Percentiles rank a stretch among this genome's conserved stretches.
Evolutionary conservation across 495 filamentous ascomycete genomes (phyloP).

Genomic region (Neurospora pannonica): DNA sequence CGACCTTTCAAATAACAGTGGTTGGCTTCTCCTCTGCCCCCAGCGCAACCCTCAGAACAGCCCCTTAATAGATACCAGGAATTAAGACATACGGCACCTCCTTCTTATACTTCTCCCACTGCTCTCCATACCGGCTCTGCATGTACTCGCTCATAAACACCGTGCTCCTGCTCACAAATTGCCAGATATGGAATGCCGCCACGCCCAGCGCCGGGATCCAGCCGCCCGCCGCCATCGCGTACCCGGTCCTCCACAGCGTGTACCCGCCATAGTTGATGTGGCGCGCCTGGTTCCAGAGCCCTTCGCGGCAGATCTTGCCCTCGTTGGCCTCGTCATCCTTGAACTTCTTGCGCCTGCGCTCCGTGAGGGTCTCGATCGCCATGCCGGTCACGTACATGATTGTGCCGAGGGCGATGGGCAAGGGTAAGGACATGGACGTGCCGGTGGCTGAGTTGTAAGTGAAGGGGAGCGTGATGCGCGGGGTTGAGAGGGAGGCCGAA

Average conservation of each 20-base stretch:
- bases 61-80: slow-evolving; percentile 30
- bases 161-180: slow-evolving; percentile 37
- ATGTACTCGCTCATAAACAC: slow-evolving; percentile 45
- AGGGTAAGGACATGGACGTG: slow-evolving; percentile 1
- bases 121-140: slow-evolving; percentile 30
- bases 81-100: slow-evolving; percentile 36
- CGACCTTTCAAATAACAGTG: not conserved
- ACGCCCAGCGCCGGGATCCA: slow-evolving; percentile 31
- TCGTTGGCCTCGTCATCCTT: slow-evolving; percentile 43
- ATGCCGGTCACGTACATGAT: slow-evolving; percentile 39
- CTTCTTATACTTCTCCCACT: slow-evolving; percentile 35
- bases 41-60: not conserved
- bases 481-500: slow-evolving; percentile 22
- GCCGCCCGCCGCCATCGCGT: slow-evolving; percentile 39
- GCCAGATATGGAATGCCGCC: slow-evolving; percentile 30
- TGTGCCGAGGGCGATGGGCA: slow-evolving; percentile 32
- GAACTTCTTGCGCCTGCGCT: slow-evolving; percentile 45
- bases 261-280: slow-evolving; percentile 53
- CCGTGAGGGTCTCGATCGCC: slow-evolving; percentile 37
- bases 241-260: slow-evolving; percentile 45
- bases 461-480: slow-evolving; percentile 5
- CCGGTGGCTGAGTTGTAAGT: not conserved
- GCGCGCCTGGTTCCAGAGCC: slow-evolving; percentile 43
- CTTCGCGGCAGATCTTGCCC: slow-evolving; percentile 44
- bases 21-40: not conserved